Base-by-base conservation (phyloP, 2,329 filamentous ascomycete species). In the Ceratocystis harringtonii region DNA sequence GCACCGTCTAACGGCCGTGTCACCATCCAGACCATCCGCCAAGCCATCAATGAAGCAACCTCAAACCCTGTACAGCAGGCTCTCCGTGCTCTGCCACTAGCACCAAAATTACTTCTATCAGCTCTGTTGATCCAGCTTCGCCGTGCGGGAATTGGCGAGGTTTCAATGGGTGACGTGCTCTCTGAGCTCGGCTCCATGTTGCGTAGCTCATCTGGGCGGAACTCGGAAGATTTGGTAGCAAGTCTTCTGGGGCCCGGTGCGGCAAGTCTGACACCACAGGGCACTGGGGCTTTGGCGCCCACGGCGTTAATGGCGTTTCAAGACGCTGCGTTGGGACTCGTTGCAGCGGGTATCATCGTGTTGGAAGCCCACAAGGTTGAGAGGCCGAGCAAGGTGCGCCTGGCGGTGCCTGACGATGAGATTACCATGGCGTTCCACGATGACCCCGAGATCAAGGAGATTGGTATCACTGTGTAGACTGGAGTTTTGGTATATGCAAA, bases 21-120 rank as follows among this genome's bases (percentile, higher is more conserved):
- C 50, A 96, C 91, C 0, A 96, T 97, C 71, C 85, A 88, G 63
- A 96, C 90, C 3, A 88, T 97, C 74, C 95, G 95, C 75, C 86
- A 89, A 72, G 94, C 94, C 44, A 97, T 99, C 74, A 89, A 89
- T 71, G 94, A 99, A 77, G 92, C 92, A 4, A 97, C 92, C 0
- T 91, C 89, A 3, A 96, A 90, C 66, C 94, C 94, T 1, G 79
- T 96, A 66, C 92, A 96, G 73, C 90, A 94, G 73, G 91, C 91
- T 72, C 81, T 99, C 44, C 88, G 90, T 62, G 83, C 85, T 19
- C 81, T 97, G 25, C 90, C 94, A 0, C 80, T 96, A 52, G 82
- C 86, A 30, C 86, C 87, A 12, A 96, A 96, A 72, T 79, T 97
- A 44, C 85, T 97, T 70, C 84, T 99, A 63, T 86, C 90, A 1